Base-by-base conservation (phyloP, 257 asterid species). In the Solanum chilense region DNA sequence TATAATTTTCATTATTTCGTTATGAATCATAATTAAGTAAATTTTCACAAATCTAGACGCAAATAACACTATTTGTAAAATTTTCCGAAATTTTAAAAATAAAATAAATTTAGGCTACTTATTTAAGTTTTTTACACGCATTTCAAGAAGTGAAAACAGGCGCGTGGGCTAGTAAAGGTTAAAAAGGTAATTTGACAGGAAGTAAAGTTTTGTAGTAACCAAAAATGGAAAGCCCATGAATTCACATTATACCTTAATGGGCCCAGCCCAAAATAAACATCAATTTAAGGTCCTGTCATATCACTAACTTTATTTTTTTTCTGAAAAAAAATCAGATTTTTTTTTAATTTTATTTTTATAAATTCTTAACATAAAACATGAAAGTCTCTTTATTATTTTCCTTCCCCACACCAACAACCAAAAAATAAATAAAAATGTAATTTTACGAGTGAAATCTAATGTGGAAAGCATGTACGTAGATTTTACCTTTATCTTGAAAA, bases 211-310 rank as follows among this genome's bases (percentile, higher is more conserved):
- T 45, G 66, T 78, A 27, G 42, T 45, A 15, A 6, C 64, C 41
- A 3, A 14, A 78, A 78, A 45, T 78, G 16, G 66, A 78, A 27
- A 27, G 27, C 84, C 84, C 66, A 45, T 78, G 84, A 78, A 45
- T 45, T 8, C 39, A 44, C 84, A 77, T 42, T 77, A 15, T 25
- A 45, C 84, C 41, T 45, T 45, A 15, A 78, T 78, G 84, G 66
- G 84, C 84, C 4, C 11, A n/a, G 41, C 84, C 66, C 12, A 7
- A 18, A n/a, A 78, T 44, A 77, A 13, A 77, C 83, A 77, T 44
- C 7, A 13, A 77, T 44, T 77, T 77, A 44, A 71, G 64, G 84
- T 78, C 41, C 18, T 78, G 84, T 78, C 84, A 45, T 15, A 25
- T 78, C 64, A 25, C 10, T 27, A 49, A 49, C 41, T 21, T 45